phyloP scores from a whole-genome alignment of 805 yeast genomes.

The Hanseniaspora meyeri region DNA sequence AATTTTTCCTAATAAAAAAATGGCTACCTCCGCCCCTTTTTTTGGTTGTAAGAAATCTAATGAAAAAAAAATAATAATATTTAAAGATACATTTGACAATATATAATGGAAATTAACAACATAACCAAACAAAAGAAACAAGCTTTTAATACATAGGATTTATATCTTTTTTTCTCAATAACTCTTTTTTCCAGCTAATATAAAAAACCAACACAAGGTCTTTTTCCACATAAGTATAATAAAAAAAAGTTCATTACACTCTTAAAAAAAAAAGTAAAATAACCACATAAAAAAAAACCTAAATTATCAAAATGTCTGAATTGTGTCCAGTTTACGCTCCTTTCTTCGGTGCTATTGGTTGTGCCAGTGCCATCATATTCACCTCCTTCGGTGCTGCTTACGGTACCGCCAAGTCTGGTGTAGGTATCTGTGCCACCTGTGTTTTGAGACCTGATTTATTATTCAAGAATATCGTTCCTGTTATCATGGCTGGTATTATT shows the following conservation, averaged over 20 bases:
- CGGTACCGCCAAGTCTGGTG: constrained; percentile 99
- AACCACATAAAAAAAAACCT: background rate
- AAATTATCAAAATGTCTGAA: constrained; percentile 1
- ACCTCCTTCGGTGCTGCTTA: constrained; percentile 98
- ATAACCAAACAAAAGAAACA: background rate
- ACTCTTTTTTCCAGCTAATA: no score
- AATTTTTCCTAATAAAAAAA: background rate
- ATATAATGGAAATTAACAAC: background rate
- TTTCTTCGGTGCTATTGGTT: constrained; percentile 98
- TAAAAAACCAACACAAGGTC: no score
- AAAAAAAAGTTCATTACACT: background rate
- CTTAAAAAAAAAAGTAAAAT: background rate
- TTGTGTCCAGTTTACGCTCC: constrained; percentile 46
- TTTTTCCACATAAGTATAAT: background rate
- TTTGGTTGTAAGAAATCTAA: background rate
- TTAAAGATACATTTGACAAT: no score
- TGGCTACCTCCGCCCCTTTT: background rate
- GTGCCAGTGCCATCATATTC: constrained; percentile 97
- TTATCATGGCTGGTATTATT: constrained; percentile 98
- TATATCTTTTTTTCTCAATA: no score
- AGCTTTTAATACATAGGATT: background rate
- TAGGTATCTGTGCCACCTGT: constrained; percentile 97
- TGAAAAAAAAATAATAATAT: background rate
- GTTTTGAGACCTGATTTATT: constrained; percentile 93
- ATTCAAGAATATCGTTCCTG: constrained; percentile 90